These are phyloP conservation scores for Cryphonectria naterciae DNA, from an alignment of 2,329 filamentous ascomycete genomes.

Conservation along the genomic window DNA sequence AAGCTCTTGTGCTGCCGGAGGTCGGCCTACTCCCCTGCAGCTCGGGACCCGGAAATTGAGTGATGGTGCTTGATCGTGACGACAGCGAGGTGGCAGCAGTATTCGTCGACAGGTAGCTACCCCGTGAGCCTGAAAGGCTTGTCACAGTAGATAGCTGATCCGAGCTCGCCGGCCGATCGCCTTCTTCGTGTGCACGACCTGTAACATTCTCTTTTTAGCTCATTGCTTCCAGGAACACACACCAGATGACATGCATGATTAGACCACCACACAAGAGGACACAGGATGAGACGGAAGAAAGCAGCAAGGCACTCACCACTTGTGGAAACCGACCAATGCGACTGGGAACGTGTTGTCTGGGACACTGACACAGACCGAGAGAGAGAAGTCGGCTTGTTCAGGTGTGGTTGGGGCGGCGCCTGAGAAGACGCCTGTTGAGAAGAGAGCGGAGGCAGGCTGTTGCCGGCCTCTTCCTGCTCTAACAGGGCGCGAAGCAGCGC, in stretches of 20 bases:
- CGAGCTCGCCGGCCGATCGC: constrained; percentile 24
- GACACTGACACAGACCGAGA: constrained; percentile 25
- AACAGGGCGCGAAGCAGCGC: constrained; percentile 39
- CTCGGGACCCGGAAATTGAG: constrained; percentile 41
- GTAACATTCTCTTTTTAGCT: constrained; percentile 17
- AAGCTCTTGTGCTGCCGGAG: constrained; percentile 48
- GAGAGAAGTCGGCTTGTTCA: constrained; percentile 17
- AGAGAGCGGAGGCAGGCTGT: constrained; percentile 20
- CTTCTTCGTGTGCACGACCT: constrained; percentile 21
- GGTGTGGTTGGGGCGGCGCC: constrained; percentile 15
- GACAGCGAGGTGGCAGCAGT: constrained; percentile 39
- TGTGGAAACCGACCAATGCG: constrained; percentile 24
- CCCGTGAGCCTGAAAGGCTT: constrained; percentile 51
- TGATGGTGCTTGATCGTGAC: constrained; percentile 40
- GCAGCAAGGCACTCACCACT: constrained; percentile 17
- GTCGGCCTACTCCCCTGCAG: constrained; percentile 40
- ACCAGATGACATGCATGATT: not conserved
- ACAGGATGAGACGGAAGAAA: not conserved
- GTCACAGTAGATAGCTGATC: constrained; percentile 30
- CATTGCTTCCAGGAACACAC: not conserved
- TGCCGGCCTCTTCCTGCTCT: constrained; percentile 36
- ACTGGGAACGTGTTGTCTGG: constrained; percentile 20
- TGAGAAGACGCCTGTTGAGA: constrained; percentile 17
- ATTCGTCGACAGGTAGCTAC: constrained; percentile 48
- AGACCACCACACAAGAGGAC: not conserved